Conservation (phyloP, 106 monocot species). For the Platanthera zijinensis region DNA sequence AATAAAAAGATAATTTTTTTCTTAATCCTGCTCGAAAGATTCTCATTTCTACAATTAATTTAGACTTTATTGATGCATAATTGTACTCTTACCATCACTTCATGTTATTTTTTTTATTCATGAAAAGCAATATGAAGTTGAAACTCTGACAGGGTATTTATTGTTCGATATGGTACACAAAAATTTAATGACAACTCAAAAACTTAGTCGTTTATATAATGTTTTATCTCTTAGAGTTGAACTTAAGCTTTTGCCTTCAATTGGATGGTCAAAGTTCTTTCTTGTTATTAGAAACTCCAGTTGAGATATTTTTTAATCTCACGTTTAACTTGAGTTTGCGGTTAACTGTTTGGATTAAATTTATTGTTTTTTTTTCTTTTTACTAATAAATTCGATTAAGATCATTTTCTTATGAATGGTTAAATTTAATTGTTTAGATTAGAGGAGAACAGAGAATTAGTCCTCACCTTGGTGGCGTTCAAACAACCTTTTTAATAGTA, state of each 20-base stretch:
- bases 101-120: background rate
- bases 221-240: background rate
- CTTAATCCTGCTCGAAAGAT: no score
- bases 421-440: background rate
- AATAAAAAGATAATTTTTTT: no score
- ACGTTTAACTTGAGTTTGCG: background rate
- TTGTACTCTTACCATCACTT: background rate
- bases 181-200: background rate
- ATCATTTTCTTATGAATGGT: background rate
- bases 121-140: background rate
- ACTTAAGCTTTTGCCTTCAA: no score
- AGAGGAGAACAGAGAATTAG: background rate
- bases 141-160: background rate
- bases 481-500: background rate
- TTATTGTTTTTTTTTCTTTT: background rate
- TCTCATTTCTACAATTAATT: no score
- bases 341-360: background rate
- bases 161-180: background rate
- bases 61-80: no score
- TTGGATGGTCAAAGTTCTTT: background rate
- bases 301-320: background rate
- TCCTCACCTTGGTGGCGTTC: background rate
- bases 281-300: background rate
- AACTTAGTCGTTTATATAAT: background rate
- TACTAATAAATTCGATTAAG: background rate